Evolutionary conservation across 2,329 filamentous ascomycete species (phyloP).

Genomic region (Celoporthe dispersa): DNA sequence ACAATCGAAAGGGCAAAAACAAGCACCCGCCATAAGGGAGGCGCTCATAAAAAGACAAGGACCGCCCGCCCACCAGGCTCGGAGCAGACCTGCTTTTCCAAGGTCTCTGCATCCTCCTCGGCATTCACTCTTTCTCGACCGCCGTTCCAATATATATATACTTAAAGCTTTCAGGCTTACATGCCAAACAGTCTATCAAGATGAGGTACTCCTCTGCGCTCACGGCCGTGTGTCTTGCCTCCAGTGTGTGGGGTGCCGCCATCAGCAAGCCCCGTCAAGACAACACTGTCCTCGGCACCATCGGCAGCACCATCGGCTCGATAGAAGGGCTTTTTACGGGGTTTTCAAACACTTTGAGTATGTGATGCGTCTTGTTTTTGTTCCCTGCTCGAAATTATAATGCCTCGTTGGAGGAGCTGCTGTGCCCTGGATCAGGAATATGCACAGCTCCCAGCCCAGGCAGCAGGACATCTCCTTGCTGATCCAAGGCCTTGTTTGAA

Average conservation of each 20-base stretch:
- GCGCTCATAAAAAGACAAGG: neutral
- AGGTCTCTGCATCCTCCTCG: neutral
- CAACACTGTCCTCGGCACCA: neutral
- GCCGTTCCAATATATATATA: neutral
- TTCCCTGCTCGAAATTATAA: too few species aligned
- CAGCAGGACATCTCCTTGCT: neutral
- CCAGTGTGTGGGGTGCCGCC: neutral
- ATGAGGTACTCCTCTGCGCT: constrained; percentile 4
- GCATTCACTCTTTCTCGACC: neutral
- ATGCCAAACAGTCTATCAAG: neutral
- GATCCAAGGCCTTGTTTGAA: neutral
- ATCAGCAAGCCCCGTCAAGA: neutral
- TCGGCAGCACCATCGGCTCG: neutral
- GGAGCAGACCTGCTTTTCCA: neutral
- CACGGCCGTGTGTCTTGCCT: constrained; percentile 10
- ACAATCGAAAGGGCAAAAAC: neutral
- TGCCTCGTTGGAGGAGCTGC: neutral
- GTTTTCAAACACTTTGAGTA: neutral
- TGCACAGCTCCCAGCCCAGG: neutral
- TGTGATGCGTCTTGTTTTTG: neutral
- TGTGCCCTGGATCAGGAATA: neutral
- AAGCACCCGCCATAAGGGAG: neutral
- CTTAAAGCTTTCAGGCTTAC: neutral
- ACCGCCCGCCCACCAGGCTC: neutral
- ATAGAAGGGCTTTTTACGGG: neutral